These are phyloP conservation scores for Magnusiomyces sp. DNA, from an alignment of 1,139 yeast genomes.

Conservation along the genomic window DNA sequence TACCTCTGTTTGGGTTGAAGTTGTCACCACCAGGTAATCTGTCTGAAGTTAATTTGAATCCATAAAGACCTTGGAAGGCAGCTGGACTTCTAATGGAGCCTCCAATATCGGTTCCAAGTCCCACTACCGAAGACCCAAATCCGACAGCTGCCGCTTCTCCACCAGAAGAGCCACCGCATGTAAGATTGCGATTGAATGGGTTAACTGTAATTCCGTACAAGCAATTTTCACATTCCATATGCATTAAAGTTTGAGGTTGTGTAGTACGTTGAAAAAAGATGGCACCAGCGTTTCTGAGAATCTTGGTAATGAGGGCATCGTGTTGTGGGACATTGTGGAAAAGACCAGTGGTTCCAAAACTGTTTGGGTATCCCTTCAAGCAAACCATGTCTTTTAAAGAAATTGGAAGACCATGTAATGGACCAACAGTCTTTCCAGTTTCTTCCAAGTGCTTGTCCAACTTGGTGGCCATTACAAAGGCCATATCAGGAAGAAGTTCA, in stretches of 20 bases:
- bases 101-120: conserved; percentile 73
- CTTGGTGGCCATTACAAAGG: conserved; percentile 35
- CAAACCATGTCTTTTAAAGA: conserved; percentile 33
- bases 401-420: conserved; percentile 50
- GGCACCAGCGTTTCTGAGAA: conserved; percentile 56
- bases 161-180: conserved; percentile 66
- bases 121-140: conserved; percentile 56
- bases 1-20: conserved; percentile 43
- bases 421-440: conserved; percentile 39
- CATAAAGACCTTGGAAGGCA: conserved; percentile 54
- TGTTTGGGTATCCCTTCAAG: conserved; percentile 38
- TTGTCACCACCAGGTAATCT: conserved; percentile 37
- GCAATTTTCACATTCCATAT: conserved; percentile 37
- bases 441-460: conserved; percentile 36
- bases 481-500: conserved; percentile 28
- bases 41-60: no score
- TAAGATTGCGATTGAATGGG: conserved; percentile 43
- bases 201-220: conserved; percentile 35
- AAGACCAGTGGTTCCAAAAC: conserved; percentile 35
- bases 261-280: conserved; percentile 51
- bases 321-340: conserved; percentile 32
- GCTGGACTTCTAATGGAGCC: conserved; percentile 74
- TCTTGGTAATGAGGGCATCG: conserved; percentile 44
- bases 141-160: conserved; percentile 59
- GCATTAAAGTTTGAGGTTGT: conserved; percentile 52